A percentile compares a stretch with the other conserved stretches of the same genome.
These are phyloP conservation scores for Bimuria novae-zelandiae DNA, from an alignment of 2,329 filamentous ascomycete species.

Conservation along the genomic window DNA sequence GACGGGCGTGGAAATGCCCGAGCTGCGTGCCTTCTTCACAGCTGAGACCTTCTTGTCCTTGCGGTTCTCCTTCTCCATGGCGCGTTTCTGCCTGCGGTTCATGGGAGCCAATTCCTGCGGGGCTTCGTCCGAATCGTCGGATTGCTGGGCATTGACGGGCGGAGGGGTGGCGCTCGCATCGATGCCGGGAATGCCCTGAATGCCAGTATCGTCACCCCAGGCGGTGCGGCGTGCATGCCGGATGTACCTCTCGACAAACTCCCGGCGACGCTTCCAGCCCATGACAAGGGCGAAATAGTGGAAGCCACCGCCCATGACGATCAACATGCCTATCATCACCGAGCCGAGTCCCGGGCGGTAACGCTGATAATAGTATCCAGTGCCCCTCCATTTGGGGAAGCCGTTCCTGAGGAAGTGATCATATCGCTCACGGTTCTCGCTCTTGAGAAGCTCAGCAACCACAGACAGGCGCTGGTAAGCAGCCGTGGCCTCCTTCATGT, in stretches of 20 bases:
- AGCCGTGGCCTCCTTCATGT: constrained; percentile 79
- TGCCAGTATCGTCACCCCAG: constrained; percentile 80
- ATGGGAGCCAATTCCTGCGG: constrained; percentile 60
- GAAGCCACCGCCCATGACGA: constrained; percentile 79
- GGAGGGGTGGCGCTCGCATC: constrained; percentile 47
- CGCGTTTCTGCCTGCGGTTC: constrained; percentile 84
- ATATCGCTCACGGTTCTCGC: constrained; percentile 81
- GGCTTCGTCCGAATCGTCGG: constrained; percentile 46
- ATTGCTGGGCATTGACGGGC: constrained; percentile 35
- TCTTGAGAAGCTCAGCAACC: constrained; percentile 83
- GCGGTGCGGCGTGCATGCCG: constrained; percentile 84
- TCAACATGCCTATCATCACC: constrained; percentile 79
- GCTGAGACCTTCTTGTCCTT: constrained; percentile 60
- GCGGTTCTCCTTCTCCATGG: constrained; percentile 83
- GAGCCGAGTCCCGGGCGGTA: constrained; percentile 89
- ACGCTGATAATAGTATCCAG: constrained; percentile 95
- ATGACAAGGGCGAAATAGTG: constrained; percentile 88
- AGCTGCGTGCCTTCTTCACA: constrained; percentile 61
- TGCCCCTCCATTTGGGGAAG: constrained; percentile 95
- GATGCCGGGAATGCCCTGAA: constrained; percentile 67
- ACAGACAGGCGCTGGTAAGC: constrained; percentile 83
- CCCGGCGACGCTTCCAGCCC: constrained; percentile 84
- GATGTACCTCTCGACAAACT: constrained; percentile 92
- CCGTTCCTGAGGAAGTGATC: constrained; percentile 93
- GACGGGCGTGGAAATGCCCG: constrained; percentile 59